These are phyloP conservation scores for Xerophyta viscosa DNA, from an alignment of 106 monocot genomes.

Conservation along the genomic window DNA sequence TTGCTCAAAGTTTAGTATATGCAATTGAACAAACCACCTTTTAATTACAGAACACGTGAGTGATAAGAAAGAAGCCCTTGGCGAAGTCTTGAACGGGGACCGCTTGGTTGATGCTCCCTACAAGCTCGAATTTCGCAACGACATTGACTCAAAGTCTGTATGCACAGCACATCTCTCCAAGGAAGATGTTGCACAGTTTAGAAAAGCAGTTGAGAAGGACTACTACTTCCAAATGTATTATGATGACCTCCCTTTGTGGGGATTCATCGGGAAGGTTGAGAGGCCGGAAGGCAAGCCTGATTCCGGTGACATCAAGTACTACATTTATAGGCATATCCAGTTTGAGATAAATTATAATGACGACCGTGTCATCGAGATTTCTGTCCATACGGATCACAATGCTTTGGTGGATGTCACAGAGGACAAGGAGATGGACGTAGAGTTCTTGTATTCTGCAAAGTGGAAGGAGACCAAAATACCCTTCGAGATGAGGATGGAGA, in stretches of 20 bases:
- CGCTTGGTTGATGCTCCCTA: constrained; percentile 41
- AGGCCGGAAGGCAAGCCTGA: constrained; percentile 26
- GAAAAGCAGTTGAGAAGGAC: constrained; percentile 35
- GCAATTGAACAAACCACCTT: neutral
- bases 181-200: constrained; percentile 35
- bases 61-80: constrained; percentile 47
- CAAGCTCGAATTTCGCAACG: constrained; percentile 34
- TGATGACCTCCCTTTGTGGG: constrained; percentile 49
- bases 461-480: constrained; percentile 37
- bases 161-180: constrained; percentile 27
- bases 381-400: constrained; percentile 24
- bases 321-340: constrained; percentile 23
- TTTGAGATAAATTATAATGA: constrained; percentile 34
- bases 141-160: constrained; percentile 24
- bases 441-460: constrained; percentile 33
- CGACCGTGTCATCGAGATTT: constrained; percentile 39
- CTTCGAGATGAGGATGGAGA: constrained; percentile 49
- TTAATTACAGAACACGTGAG: constrained; percentile 23
- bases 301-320: constrained; percentile 25
- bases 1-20: neutral
- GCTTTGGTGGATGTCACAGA: constrained; percentile 33
- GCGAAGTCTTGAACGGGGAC: constrained; percentile 47
- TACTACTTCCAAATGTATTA: constrained; percentile 58
- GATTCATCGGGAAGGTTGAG: constrained; percentile 41
- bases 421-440: constrained; percentile 34